Evolutionary conservation across 306 rosid genomes (phyloP), one percentile per base, ranked within the genome.

Genomic region (Luffa acutangula): DNA sequence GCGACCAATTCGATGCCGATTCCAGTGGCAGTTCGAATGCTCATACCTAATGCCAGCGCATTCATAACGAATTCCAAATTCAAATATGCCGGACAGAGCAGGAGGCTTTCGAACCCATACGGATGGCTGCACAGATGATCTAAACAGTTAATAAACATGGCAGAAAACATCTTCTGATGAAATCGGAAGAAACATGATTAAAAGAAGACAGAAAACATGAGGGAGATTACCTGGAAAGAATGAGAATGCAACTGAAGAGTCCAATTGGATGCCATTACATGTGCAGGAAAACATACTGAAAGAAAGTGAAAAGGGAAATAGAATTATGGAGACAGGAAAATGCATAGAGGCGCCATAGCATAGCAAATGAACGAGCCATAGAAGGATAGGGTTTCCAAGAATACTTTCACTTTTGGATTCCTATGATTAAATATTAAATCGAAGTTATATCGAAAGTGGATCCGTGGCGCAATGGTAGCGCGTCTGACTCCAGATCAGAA

Each of bases 191-290:
- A 62, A 7, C 4, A 2, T 52, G 57, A 52, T 14, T 1, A 10
- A 17, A 7, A 57, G 57, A 48, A 5, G 41, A 34, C 39, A 34
- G 31, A 2, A 10, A 9, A 39, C 3, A 12, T 2, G 46, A 10
- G 39, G 25, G 0, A 14, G 39, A 18, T 48, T 89, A 87, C 97
- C 85, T 81, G 84, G 79, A 89, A 3, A 60, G 84, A 79, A 37
- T 82, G 71, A 42, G 83, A 77, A 9, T 81, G 83, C 79, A 76
- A 79, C 2, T 85, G 91, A 41, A 86, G 79, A 64, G 86, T 42
- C 64, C 87, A 81, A 83, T 65, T 65, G 58, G 93, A 80, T 39
- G 96, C 92, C 97, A 90, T 90, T 82, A 46, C 11, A 7, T 1
- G n/a, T 8, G 34, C 75, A 45, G 10, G 65, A 70, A 71, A 3